Conservation (phyloP, 2,329 filamentous ascomycete genomes). For the Massarina eburnea region DNA sequence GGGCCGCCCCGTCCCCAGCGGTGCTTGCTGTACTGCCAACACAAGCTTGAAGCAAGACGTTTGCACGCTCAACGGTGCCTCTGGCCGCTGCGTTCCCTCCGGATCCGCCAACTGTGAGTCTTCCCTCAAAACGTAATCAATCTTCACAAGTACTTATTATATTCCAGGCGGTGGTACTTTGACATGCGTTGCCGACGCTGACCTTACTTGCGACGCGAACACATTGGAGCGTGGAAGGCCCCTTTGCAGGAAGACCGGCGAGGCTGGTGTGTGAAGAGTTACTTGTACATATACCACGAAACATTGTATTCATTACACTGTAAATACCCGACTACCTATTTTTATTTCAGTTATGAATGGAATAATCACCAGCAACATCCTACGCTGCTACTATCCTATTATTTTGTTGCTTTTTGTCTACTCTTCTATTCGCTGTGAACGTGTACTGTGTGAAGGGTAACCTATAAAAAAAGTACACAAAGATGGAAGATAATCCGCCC, state of each 20-base stretch:
- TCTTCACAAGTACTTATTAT: conserved; percentile 1
- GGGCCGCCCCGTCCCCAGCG: conserved; percentile 25
- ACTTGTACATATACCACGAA: background rate
- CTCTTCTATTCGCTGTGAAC: too few relatives aligned
- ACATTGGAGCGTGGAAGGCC: conserved; percentile 27
- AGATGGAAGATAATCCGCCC: too few relatives aligned
- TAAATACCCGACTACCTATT: background rate
- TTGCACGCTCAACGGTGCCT: conserved; percentile 30
- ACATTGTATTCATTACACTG: background rate
- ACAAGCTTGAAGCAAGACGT: conserved; percentile 35
- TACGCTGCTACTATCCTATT: too few relatives aligned
- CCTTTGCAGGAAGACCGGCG: conserved; percentile 11
- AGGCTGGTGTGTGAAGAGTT: conserved; percentile 2
- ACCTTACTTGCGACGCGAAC: conserved; percentile 26
- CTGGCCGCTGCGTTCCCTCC: conserved; percentile 29
- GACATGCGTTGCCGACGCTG: conserved; percentile 30
- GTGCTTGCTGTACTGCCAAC: conserved; percentile 27
- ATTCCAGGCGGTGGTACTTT: conserved; percentile 23
- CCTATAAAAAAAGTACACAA: too few relatives aligned
- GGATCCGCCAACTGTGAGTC: conserved; percentile 26
- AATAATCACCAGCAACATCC: too few relatives aligned
- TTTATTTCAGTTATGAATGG: background rate
- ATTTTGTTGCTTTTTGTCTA: too few relatives aligned
- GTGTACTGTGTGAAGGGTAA: too few relatives aligned
- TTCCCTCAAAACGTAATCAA: background rate